Conservation (phyloP, 1,284 basidiomycete genomes). For the Chiua sp. region DNA sequence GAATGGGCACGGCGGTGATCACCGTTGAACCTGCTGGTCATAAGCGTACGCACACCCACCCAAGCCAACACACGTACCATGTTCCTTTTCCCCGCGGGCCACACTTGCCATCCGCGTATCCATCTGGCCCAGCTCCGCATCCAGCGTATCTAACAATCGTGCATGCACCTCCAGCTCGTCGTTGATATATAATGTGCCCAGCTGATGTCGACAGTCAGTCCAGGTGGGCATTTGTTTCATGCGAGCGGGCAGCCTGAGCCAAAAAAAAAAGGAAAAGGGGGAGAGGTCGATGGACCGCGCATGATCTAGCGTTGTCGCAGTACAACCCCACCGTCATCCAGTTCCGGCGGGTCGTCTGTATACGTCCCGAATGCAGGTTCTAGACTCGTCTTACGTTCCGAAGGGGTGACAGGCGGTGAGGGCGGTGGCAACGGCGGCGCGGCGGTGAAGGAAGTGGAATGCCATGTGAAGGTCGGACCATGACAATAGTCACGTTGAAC, state of each 20-base stretch:
- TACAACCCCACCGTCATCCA: constrained; percentile 55
- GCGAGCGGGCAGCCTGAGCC: not conserved
- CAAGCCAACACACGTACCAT: constrained; percentile 56
- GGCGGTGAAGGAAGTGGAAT: constrained; percentile 14
- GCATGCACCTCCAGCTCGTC: constrained; percentile 84
- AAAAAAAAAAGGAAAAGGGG: not conserved
- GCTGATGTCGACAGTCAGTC: constrained; percentile 78
- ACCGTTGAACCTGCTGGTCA: constrained; percentile 64
- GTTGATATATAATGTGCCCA: constrained; percentile 76
- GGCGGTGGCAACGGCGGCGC: constrained; percentile 1
- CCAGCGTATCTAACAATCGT: constrained; percentile 77
- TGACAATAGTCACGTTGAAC: too few species aligned
- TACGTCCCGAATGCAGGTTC: constrained; percentile 62
- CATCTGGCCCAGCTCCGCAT: constrained; percentile 77
- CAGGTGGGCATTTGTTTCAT: constrained; percentile 64
- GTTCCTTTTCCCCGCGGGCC: constrained; percentile 74
- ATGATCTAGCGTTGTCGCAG: constrained; percentile 77
- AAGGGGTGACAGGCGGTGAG: constrained; percentile 27
- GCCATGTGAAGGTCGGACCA: constrained; percentile 8
- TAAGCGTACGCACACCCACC: not conserved
- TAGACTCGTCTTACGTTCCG: constrained; percentile 26
- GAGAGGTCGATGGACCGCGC: constrained; percentile 55
- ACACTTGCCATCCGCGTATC: constrained; percentile 68
- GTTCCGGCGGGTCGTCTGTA: constrained; percentile 63
- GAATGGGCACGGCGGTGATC: constrained; percentile 71